phyloP scores from a whole-genome alignment of 768 basidiomycete species.

The Goffeauzyma gilvescens region DNA sequence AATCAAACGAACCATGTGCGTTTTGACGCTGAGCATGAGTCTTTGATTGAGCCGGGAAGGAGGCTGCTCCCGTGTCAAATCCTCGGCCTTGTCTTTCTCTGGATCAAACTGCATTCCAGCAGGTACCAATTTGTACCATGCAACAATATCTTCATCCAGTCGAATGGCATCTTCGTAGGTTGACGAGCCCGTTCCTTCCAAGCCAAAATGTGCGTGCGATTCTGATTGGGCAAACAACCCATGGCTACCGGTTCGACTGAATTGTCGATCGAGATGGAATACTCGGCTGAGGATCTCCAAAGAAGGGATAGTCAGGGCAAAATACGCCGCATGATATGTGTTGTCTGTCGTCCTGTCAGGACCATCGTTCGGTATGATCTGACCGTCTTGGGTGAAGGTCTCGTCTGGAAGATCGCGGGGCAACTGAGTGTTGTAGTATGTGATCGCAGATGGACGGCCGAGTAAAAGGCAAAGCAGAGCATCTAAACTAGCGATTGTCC shows the following conservation, averaged over 20 bases:
- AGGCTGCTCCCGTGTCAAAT: constrained; percentile 8
- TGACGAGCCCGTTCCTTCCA: neutral
- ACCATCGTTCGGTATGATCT: constrained; percentile 18
- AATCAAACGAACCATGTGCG: constrained; percentile 26
- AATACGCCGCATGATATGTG: constrained; percentile 28
- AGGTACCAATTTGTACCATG: constrained; percentile 25
- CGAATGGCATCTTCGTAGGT: constrained; percentile 28
- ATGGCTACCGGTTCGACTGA: constrained; percentile 21
- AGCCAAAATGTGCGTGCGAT: constrained; percentile 1
- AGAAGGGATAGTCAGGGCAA: constrained; percentile 28
- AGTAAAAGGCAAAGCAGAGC: constrained; percentile 26
- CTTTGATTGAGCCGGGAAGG: constrained; percentile 21
- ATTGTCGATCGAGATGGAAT: constrained; percentile 23
- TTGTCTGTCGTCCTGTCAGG: constrained; percentile 23
- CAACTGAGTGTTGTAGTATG: constrained; percentile 26
- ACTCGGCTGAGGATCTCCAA: constrained; percentile 26
- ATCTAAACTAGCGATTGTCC: constrained; percentile 29
- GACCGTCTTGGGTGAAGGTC: constrained; percentile 19
- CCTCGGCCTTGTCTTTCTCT: constrained; percentile 19
- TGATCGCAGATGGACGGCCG: constrained; percentile 26
- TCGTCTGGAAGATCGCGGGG: constrained; percentile 29
- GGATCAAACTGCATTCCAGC: constrained; percentile 23
- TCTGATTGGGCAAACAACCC: constrained; percentile 19
- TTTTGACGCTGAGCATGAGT: constrained; percentile 24
- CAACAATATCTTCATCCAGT: constrained; percentile 23